Percentiles rank a stretch among this genome's conserved stretches.
These are phyloP conservation scores for Bimuria novae-zelandiae DNA, from an alignment of 2,329 filamentous ascomycete species.

Conservation along the genomic window DNA sequence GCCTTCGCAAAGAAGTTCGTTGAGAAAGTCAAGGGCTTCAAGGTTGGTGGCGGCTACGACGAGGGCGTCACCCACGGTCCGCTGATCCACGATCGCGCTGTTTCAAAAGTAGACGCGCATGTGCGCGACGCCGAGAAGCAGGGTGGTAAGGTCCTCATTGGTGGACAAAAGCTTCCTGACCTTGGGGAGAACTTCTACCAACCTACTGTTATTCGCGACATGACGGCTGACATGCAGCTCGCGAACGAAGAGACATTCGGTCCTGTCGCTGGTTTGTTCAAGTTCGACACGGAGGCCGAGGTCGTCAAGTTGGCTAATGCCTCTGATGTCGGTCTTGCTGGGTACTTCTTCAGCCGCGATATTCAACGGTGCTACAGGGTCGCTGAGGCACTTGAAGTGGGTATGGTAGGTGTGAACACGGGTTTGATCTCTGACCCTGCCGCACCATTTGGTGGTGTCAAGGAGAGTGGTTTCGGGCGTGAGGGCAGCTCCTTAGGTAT, in stretches of 20 bases:
- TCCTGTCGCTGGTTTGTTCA: slow-evolving; percentile 86
- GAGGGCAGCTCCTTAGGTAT: slow-evolving; percentile 58
- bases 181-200: slow-evolving; percentile 86
- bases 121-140: slow-evolving; percentile 41
- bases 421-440: slow-evolving; percentile 56
- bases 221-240: slow-evolving; percentile 84
- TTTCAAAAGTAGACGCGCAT: slow-evolving; percentile 44
- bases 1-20: slow-evolving; percentile 71
- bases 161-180: slow-evolving; percentile 72
- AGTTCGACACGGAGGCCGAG: slow-evolving; percentile 86
- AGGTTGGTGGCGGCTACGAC: slow-evolving; percentile 75
- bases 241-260: slow-evolving; percentile 93
- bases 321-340: slow-evolving; percentile 84
- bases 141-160: slow-evolving; percentile 38
- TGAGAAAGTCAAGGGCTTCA: slow-evolving; percentile 73
- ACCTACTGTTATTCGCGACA: slow-evolving; percentile 85
- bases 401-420: slow-evolving; percentile 75
- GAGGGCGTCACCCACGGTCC: slow-evolving; percentile 77
- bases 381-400: slow-evolving; percentile 73
- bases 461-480: slow-evolving; percentile 56
- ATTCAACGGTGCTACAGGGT: slow-evolving; percentile 63
- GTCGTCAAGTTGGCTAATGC: slow-evolving; percentile 83
- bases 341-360: slow-evolving; percentile 83
- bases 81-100: slow-evolving; percentile 80
- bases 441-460: slow-evolving; percentile 55